Percentiles rank a stretch among this genome's conserved stretches.
These are phyloP conservation scores for Annulohypoxylon truncatum DNA, from an alignment of 2,329 filamentous ascomycete genomes.

Conservation along the genomic window DNA sequence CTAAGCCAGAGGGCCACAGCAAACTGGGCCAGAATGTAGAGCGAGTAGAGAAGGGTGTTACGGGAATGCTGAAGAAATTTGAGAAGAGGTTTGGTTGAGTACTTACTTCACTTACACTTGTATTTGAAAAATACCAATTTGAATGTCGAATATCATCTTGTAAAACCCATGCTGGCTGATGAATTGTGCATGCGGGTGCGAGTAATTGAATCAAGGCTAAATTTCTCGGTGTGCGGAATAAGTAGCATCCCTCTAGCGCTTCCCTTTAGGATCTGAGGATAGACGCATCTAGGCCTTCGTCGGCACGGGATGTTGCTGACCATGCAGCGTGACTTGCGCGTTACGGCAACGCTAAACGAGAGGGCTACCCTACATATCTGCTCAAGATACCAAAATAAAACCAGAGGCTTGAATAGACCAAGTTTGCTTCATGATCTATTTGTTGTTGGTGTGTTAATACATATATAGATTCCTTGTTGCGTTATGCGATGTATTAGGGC, in stretches of 20 bases:
- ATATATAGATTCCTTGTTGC: neutral
- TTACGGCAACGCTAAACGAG: conserved; percentile 7
- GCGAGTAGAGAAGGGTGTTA: conserved; percentile 75
- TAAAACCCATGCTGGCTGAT: neutral
- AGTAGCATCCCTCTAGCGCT: neutral
- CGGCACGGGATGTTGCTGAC: conserved; percentile 1
- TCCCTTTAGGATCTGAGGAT: neutral
- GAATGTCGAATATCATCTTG: conserved; percentile 1
- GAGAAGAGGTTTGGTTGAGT: conserved; percentile 77
- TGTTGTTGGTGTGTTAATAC: neutral
- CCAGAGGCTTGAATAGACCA: neutral
- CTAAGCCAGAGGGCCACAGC: conserved; percentile 57
- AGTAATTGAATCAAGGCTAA: neutral
- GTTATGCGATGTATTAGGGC: neutral
- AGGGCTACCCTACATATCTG: neutral
- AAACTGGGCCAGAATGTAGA: conserved; percentile 74
- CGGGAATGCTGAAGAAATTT: conserved; percentile 79
- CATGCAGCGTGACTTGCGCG: conserved; percentile 10
- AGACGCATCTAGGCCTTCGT: neutral
- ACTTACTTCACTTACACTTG: neutral
- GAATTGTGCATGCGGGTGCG: neutral
- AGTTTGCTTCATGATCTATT: neutral
- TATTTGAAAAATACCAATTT: neutral
- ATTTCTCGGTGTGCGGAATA: neutral
- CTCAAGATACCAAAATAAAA: neutral